Base-by-base conservation (phyloP, 2,329 filamentous ascomycete species). In the Penicillium psychrosexuale region DNA sequence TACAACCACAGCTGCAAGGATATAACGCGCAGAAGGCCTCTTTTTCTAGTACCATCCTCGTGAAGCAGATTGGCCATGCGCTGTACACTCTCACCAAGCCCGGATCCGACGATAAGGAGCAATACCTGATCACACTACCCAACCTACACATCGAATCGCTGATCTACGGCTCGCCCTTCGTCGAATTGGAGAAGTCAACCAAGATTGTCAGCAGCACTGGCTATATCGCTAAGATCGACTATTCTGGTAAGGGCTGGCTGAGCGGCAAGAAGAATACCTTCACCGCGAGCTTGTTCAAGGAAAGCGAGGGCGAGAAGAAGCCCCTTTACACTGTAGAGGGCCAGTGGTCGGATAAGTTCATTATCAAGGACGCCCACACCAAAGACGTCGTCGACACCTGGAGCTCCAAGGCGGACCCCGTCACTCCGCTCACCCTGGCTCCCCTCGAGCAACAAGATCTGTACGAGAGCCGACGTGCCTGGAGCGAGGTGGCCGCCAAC, bases 1-100 rank as follows among this genome's bases (percentile, higher is more conserved):
- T 46, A 51, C 40, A 12, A 28, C 24, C 33, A 19, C 63, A 78
- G 65, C 72, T 87, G 22, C 80, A 85, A 77, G 93, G 93, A 50
- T 97, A 96, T 78, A 97, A 97, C 69, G 93, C 90, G 15, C 94
- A 97, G 71, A 97, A 96, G 74, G 92, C 93, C 4, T 95, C 91
- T 15, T 97, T 99, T 75, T 90, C 89, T 59, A 87, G 88, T 64
- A 96, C 93, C 42, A 97, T 97, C 73, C 89, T 93, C 68, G 88
- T 99, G 69, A 96, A 95, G 81, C 91, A 96, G 77, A 88, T 95
- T 64, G 93, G 93, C 34, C 92, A 97, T 69, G 92, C 92, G 38
- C 78, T 95, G 33, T 82, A 93, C 60, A 89, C 90, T 47, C 78
- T 97, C 56, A 77, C 71, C 42, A 69, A 66, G 38, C 78, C 72